Percentiles rank a stretch among this genome's conserved stretches.
Conservation (phyloP, 495 filamentous ascomycete species). For the Rhypophila decipiens region DNA sequence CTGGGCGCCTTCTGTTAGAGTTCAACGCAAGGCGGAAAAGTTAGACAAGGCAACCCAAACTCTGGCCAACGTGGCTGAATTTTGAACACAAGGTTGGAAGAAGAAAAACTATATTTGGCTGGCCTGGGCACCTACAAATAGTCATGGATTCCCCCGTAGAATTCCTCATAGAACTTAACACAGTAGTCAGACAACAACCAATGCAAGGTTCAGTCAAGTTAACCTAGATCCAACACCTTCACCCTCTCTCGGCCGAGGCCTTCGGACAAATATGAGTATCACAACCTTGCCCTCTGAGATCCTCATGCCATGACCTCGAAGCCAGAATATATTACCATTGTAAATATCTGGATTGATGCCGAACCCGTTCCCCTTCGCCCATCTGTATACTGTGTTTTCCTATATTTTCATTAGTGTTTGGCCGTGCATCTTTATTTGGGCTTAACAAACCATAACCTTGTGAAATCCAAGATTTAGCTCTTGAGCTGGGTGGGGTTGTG, state of each 20-base stretch:
- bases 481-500: constrained; percentile 1
- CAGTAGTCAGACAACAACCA: too few species aligned
- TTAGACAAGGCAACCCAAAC: too few species aligned
- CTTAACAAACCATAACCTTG: constrained; percentile 6
- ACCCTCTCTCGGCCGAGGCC: constrained; percentile 5
- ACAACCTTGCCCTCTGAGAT: constrained; percentile 1
- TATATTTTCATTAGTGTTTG: constrained; percentile 2
- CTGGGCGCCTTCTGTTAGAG: too few species aligned
- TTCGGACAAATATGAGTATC: constrained; percentile 8
- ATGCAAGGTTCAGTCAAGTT: too few species aligned
- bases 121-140: too few species aligned
- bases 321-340: constrained; percentile 5
- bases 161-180: too few species aligned
- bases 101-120: too few species aligned
- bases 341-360: background rate
- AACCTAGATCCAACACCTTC: too few species aligned
- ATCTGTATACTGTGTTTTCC: constrained; percentile 1
- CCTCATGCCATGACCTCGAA: constrained; percentile 2
- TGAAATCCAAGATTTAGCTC: constrained; percentile 2
- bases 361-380: constrained; percentile 3
- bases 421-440: background rate
- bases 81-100: too few species aligned
- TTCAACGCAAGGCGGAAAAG: too few species aligned
- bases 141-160: too few species aligned
- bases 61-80: too few species aligned